Evolutionary conservation across 345 rosid genomes (phyloP).

Genomic region (Kandelia obovata): DNA sequence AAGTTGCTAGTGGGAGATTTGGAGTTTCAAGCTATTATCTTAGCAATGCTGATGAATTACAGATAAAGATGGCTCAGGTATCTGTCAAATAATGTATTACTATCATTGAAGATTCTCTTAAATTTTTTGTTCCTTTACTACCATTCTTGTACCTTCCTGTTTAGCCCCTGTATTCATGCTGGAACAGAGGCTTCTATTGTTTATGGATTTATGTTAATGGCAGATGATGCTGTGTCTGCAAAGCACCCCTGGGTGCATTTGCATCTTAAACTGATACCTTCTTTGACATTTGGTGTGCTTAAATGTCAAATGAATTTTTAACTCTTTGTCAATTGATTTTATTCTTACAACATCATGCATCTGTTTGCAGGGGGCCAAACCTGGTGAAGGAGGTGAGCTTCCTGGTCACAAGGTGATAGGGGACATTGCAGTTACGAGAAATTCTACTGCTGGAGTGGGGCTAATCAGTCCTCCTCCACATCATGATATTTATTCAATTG

Average conservation of each 20-base stretch:
- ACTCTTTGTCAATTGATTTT: slow-evolving; percentile 9
- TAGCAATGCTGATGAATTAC: slow-evolving; percentile 94
- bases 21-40: slow-evolving; percentile 99
- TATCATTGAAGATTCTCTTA: not conserved
- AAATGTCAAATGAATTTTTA: slow-evolving; percentile 25
- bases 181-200: slow-evolving; percentile 46
- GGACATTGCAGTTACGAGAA: slow-evolving; percentile 89
- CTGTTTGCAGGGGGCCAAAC: slow-evolving; percentile 86
- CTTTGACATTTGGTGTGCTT: slow-evolving; percentile 48
- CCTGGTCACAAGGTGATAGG: slow-evolving; percentile 99
- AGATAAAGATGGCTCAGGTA: slow-evolving; percentile 99
- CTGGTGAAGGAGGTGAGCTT: slow-evolving; percentile 99
- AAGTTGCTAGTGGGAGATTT: slow-evolving; percentile 98
- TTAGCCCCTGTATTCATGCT: slow-evolving; percentile 34
- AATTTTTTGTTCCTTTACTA: slow-evolving; percentile 1
- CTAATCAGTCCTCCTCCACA: slow-evolving; percentile 99
- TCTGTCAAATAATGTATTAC: slow-evolving; percentile 5
- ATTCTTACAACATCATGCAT: slow-evolving; percentile 22
- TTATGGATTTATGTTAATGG: slow-evolving; percentile 53
- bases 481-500: slow-evolving; percentile 97
- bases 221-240: slow-evolving; percentile 54
- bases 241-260: slow-evolving; percentile 40
- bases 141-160: slow-evolving; percentile 22
- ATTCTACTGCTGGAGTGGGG: slow-evolving; percentile 98
- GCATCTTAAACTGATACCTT: slow-evolving; percentile 43